A percentile compares a stretch with the other conserved stretches of the same genome.
Conservation (phyloP, 441 rosid genomes). For the Populus hybrid region DNA sequence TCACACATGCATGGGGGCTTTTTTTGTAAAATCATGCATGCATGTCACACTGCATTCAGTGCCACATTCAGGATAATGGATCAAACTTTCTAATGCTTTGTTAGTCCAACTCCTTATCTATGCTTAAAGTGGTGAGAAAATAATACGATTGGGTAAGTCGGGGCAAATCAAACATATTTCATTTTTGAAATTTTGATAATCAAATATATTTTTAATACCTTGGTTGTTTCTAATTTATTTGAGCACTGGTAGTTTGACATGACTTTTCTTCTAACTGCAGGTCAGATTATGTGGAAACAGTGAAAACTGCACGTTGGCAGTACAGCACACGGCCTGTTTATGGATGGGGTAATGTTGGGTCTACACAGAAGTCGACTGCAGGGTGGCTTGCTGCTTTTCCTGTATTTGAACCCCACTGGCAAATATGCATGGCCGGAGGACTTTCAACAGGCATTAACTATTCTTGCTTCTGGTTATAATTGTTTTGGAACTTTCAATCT, state of each 20-base stretch:
- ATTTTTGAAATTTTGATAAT: not conserved
- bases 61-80: not conserved
- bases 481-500: not conserved
- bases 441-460: constrained; percentile 80
- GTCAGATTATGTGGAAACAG: constrained; percentile 60
- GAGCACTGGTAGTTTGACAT: constrained; percentile 2
- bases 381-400: constrained; percentile 99
- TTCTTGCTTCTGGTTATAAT: not conserved
- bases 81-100: not conserved
- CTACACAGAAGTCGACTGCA: constrained; percentile 86
- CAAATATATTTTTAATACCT: not conserved
- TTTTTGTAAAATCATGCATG: not conserved
- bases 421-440: constrained; percentile 96
- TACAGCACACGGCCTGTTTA: constrained; percentile 85
- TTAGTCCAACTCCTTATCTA: not conserved
- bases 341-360: constrained; percentile 93
- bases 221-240: not conserved
- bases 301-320: constrained; percentile 89
- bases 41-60: not conserved
- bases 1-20: not conserved
- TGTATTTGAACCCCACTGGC: constrained; percentile 96
- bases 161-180: not conserved
- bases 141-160: not conserved
- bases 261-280: constrained; percentile 43
- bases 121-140: not conserved